Evolutionary conservation across 1,284 basidiomycete genomes (phyloP).

Genomic region (Ceratobasidium sp.): DNA sequence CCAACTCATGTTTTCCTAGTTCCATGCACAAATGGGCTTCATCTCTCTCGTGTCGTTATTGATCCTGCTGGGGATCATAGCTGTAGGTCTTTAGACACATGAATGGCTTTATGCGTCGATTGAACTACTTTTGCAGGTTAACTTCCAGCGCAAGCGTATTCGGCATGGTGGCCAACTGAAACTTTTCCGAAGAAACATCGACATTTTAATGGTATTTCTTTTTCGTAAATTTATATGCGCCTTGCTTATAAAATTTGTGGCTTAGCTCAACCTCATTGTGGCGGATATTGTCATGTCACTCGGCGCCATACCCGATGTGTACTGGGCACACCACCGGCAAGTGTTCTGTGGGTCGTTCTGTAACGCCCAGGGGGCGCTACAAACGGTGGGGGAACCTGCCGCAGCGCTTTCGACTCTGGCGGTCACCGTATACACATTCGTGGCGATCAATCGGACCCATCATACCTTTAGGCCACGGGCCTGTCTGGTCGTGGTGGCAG

Average conservation of each 20-base stretch:
- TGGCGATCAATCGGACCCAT: constrained; percentile 16
- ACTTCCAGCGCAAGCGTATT: constrained; percentile 8
- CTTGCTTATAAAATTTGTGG: background rate
- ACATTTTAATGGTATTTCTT: constrained; percentile 27
- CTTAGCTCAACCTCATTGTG: constrained; percentile 36
- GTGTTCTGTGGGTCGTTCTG: constrained; percentile 43
- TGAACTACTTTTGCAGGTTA: background rate
- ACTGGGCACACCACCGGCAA: constrained; percentile 40
- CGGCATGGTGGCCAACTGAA: background rate
- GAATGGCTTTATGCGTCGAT: background rate
- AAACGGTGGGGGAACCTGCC: constrained; percentile 31
- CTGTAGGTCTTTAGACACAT: background rate
- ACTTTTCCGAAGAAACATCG: constrained; percentile 38
- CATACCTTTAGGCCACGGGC: constrained; percentile 15
- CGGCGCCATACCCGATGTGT: constrained; percentile 31
- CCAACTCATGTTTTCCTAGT: background rate
- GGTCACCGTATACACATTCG: constrained; percentile 31
- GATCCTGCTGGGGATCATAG: constrained; percentile 13
- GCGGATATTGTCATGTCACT: constrained; percentile 38
- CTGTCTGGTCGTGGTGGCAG: constrained; percentile 10
- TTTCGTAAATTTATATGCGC: background rate
- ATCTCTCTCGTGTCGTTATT: constrained; percentile 27
- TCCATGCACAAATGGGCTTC: constrained; percentile 34
- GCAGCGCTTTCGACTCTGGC: constrained; percentile 35
- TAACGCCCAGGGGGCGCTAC: constrained; percentile 30